Evolutionary conservation across 148 eudicot genomes (phyloP).

Genomic region (Euryodendron excelsum): DNA sequence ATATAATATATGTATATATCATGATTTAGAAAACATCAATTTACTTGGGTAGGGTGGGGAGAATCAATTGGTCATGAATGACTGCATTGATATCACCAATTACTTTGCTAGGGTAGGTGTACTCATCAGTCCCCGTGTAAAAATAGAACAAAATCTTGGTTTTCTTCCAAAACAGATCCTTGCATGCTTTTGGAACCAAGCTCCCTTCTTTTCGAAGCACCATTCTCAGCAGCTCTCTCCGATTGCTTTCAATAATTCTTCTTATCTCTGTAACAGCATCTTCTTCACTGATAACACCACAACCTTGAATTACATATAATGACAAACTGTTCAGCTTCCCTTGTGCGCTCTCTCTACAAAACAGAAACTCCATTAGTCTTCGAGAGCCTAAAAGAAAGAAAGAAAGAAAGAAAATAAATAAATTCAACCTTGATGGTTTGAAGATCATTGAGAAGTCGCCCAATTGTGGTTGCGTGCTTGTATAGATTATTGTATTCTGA

Average conservation of each 20-base stretch:
- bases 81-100: background rate
- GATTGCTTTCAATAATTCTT: background rate
- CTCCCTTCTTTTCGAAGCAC: background rate
- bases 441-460: too few species aligned
- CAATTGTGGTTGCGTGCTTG: too few species aligned
- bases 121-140: background rate
- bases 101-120: background rate
- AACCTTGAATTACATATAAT: background rate
- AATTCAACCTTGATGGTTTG: too few species aligned
- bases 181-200: constrained; percentile 1
- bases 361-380: too few species aligned
- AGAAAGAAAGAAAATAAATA: too few species aligned
- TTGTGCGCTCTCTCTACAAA: background rate
- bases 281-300: background rate
- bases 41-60: too few species aligned
- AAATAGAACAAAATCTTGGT: background rate
- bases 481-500: too few species aligned
- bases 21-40: too few species aligned
- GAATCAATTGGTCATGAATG: too few species aligned
- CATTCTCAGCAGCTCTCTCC: background rate
- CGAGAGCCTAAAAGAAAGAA: too few species aligned
- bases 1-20: too few species aligned
- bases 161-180: background rate
- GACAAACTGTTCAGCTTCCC: background rate
- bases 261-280: background rate